Evolutionary conservation across 1,284 basidiomycete species (phyloP), one percentile per base, ranked within the genome.

Genomic region (Bjerkandera adusta): DNA sequence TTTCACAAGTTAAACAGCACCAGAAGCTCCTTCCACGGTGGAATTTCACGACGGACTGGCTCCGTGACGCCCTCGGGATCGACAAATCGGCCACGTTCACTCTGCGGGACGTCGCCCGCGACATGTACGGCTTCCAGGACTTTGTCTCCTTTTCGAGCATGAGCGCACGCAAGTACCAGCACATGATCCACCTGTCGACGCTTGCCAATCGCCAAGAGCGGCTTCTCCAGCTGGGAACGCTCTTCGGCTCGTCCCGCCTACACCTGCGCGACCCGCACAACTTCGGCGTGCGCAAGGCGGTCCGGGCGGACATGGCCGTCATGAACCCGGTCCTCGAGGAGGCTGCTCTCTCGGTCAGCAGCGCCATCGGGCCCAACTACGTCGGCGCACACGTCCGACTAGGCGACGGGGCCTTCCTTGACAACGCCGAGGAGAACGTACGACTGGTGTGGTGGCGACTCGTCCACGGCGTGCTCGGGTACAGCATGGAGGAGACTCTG

Each of bases 51-150:
- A 64, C 69, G 26, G 60, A 57, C 10, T 82, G 81, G 76, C 64
- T 82, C 8, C 58, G 63, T 11, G 64, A 52, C 12, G 50, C 60
- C 11, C 58, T 85, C 21, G 61, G 65, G 10, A 51, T 81, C 8
- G 42, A 57, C 4, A 50, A 59, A 2, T 54, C 63, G 6, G 76
- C 85, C 47, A 71, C 71, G 1, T 67, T 72, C 37, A 61, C 59
- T 20, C 58, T 89, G 20, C 69, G 66, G 38, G 86, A 90, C 57
- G 64, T 60, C 4, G 64, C 60, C 3, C 71, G 75, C 2, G 88
- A 89, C 62, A 75, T 87, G 30, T 84, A 75, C 58, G 77, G 79
- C 20, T 85, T 85, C 54, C 68, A 80, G 52, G 88, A 89, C 59
- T 73, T 71, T 20, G 43, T 36, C 11, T 45, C 55, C n/a, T 58